Evolutionary conservation across 1,284 basidiomycete species (phyloP), one percentile per base, ranked within the genome.

Genomic region (Cryptococcus floricola): DNA sequence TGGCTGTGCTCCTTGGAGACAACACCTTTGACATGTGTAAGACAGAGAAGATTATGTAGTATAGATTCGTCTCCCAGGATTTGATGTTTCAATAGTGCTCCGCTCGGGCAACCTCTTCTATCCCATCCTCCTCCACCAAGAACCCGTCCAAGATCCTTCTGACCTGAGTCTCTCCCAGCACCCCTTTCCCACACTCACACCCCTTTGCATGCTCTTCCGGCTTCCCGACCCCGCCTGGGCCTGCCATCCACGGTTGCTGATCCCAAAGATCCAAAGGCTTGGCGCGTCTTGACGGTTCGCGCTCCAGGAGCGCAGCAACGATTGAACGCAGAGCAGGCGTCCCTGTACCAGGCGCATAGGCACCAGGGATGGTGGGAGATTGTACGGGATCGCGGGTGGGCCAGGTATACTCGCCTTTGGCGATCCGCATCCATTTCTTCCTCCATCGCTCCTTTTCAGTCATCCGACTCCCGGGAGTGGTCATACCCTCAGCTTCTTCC

Each of bases 401-500:
- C 88, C 87, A 91, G 43, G 78, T 70, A 72, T 85, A 91, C 65
- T 88, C 85, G 46, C 85, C 87, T 66, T 85, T 83, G 5, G 88
- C 89, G 65, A 93, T 91, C 54, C 84, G 81, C 80, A 89, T 84
- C 64, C 91, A 76, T 52, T 75, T 73, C 14, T 67, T 62, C 34
- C 74, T 64, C 1, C 52, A 74, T 61, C 81, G 74, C 58, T 72
- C 63, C 7, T 77, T 63, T 80, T 75, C 62, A 25, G 61, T 83
- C 65, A 53, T 72, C 73, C 73, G 78, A 53, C 63, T 69, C 49
- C 58, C 64, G 42, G 63, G 48, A 37, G 28, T 50, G 18, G 23
- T 68, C 68, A 39, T 57, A 53, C 48, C 61, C 63, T 39, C 65
- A 37, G 60, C 62, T 37, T 53, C 56, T 25, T 58, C 59, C 49